These are phyloP conservation scores for Puccinia novopanici DNA, from an alignment of 1,284 basidiomycete species.

Conservation along the genomic window DNA sequence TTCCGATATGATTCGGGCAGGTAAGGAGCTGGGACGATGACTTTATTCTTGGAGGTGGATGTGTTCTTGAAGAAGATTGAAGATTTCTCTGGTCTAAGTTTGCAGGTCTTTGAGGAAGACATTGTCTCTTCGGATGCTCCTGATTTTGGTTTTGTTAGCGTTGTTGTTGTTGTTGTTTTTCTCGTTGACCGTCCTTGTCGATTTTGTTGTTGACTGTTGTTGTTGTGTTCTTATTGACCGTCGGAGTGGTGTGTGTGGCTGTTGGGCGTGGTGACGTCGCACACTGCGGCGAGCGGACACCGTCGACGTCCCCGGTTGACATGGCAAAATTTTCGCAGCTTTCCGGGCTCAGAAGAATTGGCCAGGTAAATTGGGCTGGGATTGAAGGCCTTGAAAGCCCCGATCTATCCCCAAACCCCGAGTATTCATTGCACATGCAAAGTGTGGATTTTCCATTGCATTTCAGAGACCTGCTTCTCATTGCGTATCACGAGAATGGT, in stretches of 20 bases:
- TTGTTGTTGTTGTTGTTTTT: slow-evolving; percentile 6
- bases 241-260: not conserved
- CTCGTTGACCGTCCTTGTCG: not conserved
- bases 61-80: not conserved
- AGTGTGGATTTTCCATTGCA: too few relatives aligned
- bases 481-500: too few relatives aligned
- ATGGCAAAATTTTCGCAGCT: too few relatives aligned
- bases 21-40: not conserved
- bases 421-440: too few relatives aligned
- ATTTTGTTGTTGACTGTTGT: not conserved
- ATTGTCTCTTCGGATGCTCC: not conserved
- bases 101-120: not conserved
- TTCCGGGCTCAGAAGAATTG: too few relatives aligned
- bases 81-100: not conserved
- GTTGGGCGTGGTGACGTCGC: too few relatives aligned
- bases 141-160: not conserved
- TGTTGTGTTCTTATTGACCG: not conserved
- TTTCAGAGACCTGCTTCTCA: too few relatives aligned
- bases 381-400: too few relatives aligned
- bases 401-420: too few relatives aligned
- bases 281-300: too few relatives aligned
- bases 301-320: too few relatives aligned
- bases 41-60: not conserved
- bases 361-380: too few relatives aligned
- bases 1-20: slow-evolving; percentile 12